phyloP scores from a whole-genome alignment of 192 early-diverging fungal species.

The Coemansia sp. region DNA sequence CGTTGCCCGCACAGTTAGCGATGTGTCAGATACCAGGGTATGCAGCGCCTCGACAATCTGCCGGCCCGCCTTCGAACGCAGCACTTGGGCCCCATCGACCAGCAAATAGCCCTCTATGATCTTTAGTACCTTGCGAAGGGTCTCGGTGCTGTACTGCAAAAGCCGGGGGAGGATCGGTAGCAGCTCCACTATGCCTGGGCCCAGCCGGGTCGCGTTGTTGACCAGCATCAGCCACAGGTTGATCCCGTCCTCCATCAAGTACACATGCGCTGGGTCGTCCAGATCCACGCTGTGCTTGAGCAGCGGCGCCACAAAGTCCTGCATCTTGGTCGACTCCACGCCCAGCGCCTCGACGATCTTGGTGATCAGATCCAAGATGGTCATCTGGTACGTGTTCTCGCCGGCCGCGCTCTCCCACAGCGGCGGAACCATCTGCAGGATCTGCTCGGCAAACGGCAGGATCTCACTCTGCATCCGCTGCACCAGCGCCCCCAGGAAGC shows the following conservation, averaged over 20 bases:
- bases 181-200: constrained; percentile 54
- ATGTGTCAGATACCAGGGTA: constrained; percentile 19
- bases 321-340: constrained; percentile 62
- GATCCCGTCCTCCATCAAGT: constrained; percentile 85
- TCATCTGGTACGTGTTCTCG: constrained; percentile 75
- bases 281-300: constrained; percentile 69
- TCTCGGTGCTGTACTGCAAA: constrained; percentile 71
- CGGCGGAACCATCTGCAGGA: constrained; percentile 69
- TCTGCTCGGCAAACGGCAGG: constrained; percentile 61
- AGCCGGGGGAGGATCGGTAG: constrained; percentile 57
- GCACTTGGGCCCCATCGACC: constrained; percentile 36
- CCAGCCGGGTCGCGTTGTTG: constrained; percentile 56
- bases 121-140: constrained; percentile 64
- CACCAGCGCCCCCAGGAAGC: constrained; percentile 66
- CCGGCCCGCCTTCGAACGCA: constrained; percentile 7
- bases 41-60: constrained; percentile 22
- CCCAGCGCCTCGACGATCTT: constrained; percentile 70
- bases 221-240: constrained; percentile 83
- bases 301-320: constrained; percentile 69
- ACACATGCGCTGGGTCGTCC: constrained; percentile 59
- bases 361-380: constrained; percentile 70
- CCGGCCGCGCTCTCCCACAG: constrained; percentile 71
- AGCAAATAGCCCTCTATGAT: constrained; percentile 84
- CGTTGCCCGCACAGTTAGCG: constrained; percentile 17
- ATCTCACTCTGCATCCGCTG: constrained; percentile 76